Base-by-base conservation (phyloP, 495 filamentous ascomycete genomes). In the Tuber melanosporum region DNA sequence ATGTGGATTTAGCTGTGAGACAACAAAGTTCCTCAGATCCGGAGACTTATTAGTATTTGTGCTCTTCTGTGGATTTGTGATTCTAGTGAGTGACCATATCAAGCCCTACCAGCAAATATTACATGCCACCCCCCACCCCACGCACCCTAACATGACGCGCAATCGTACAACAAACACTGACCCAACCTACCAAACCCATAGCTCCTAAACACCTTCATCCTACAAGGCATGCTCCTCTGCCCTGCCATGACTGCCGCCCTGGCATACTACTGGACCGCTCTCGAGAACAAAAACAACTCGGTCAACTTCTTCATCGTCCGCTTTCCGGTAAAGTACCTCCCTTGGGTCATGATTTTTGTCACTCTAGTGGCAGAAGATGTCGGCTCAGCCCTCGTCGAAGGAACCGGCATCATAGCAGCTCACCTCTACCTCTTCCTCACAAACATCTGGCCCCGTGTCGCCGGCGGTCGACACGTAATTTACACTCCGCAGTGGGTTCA, bases 381-480 rank as follows among this genome's bases (percentile, higher is more conserved):
- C 57, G n/a, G 44, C 20, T 71, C 82, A 73, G 71, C 79, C 57
- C 77, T 82, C 36, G 73, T 81, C 26, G 76, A 83, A 70, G 79
- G 76, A 41, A 83, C 82, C n/a, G 82, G 82, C 0, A 44, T 83
- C 49, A 74, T 78, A 39, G 82, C 82, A 44, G 76, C 82, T 32
- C 82, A 83, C 49, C 66, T 78, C 26, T 83, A 83, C 46, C 79
- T 83, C 47, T 83, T 83, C 39, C 71, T 83, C 36, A 83, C 82
- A 26, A 75, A 83, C 22, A 83, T 83, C 66, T 83, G 78, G 70
- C 82, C 82, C 32, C 77, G 75, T 45, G 75, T 82, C 71, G 82
- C 78, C 39, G 81, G 78, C 3, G 82, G 82, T 32, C 73, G 52
- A 36, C 81, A 83, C 46, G 72, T 76, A 20, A 52, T 83, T 43